Evolutionary conservation across 202 grass and related monocot genomes (phyloP).

Genomic region (Panicum hallii): DNA sequence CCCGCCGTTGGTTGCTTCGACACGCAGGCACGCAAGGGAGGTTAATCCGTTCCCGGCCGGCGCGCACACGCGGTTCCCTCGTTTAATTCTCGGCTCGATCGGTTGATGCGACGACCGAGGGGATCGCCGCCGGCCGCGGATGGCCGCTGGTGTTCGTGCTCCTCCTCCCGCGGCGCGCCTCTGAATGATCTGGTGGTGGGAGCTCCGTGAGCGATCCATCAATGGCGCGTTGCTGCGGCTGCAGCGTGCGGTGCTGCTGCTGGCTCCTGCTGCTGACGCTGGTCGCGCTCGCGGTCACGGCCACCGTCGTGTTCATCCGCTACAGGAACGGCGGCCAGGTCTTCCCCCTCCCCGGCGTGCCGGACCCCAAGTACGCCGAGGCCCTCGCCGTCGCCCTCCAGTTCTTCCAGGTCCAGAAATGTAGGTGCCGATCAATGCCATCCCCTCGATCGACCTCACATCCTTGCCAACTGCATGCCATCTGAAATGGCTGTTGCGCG

Average conservation of each 20-base stretch:
- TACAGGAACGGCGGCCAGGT: slow-evolving; percentile 48
- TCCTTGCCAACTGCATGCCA: not conserved
- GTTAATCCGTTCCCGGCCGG: not conserved
- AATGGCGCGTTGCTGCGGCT: slow-evolving; percentile 44
- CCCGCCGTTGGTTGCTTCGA: not conserved
- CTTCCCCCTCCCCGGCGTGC: slow-evolving; percentile 48
- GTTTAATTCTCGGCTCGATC: not conserved
- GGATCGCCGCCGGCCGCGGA: slow-evolving; percentile 7
- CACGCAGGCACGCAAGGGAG: not conserved
- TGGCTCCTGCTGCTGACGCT: slow-evolving; percentile 63
- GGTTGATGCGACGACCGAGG: not conserved
- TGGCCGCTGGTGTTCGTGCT: not conserved
- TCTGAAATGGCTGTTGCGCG: not conserved
- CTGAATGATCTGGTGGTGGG: not conserved
- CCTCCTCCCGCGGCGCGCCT: not conserved
- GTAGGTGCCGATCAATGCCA: slow-evolving; percentile 31
- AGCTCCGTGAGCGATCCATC: slow-evolving; percentile 17
- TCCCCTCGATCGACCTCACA: not conserved
- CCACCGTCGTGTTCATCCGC: slow-evolving; percentile 49
- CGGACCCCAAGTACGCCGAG: slow-evolving; percentile 63
- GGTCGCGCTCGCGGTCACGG: slow-evolving; percentile 53
- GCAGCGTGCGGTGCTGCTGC: slow-evolving; percentile 58
- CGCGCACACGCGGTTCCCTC: too few relatives aligned
- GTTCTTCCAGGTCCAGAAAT: slow-evolving; percentile 98
- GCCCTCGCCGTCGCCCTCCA: slow-evolving; percentile 73